Base-by-base conservation (phyloP, 768 basidiomycete genomes). In the Inosperma sp. region DNA sequence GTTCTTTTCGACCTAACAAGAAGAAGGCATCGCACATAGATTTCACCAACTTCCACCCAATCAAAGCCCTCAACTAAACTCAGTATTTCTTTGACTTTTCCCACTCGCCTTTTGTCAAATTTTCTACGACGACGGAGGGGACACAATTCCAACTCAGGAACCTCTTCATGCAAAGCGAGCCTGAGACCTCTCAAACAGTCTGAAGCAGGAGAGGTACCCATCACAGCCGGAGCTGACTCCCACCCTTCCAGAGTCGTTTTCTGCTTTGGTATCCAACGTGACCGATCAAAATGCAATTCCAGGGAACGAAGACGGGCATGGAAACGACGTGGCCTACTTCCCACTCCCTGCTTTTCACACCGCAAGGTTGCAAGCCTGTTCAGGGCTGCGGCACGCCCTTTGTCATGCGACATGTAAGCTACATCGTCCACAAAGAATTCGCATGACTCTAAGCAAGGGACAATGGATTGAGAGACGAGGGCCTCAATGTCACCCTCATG, bases 371-470 rank as follows among this genome's bases (percentile, higher is more conserved):
- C 50, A 19, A 51, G 45, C 26, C 17, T 36, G 30, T 51, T 45
- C 30, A 51, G 33, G 35, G 50, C 50, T 23, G 12, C 13, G 30
- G 50, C 42, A 26, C 31, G 34, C 25, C 27, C 31, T 4, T 14
- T 19, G 8, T 51, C 50, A 5, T 43, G 50, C 8, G 33, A 51
- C 23, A 44, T 23, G 35, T 45, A 21, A 16, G 21, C 43, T 13
- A 45, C 23, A 29, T 51, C 43, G 50, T 51, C 37, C 9, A 45
- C 45, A 23, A 51, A 55, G 44, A 55, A 55, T 14, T 46, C 48
- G 44, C 53, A 55, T 30, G 25, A 16, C 17, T 55, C 39, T 16
- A 55, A 30, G 19, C 25, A 19, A 14, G 49, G 53, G 12, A 31
- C 42, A 13, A 55, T 37, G 21, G 31, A 30, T 29, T 51, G 50